phyloP scores from a whole-genome alignment of 768 basidiomycete species.

The Rhodotorula diobovata region DNA sequence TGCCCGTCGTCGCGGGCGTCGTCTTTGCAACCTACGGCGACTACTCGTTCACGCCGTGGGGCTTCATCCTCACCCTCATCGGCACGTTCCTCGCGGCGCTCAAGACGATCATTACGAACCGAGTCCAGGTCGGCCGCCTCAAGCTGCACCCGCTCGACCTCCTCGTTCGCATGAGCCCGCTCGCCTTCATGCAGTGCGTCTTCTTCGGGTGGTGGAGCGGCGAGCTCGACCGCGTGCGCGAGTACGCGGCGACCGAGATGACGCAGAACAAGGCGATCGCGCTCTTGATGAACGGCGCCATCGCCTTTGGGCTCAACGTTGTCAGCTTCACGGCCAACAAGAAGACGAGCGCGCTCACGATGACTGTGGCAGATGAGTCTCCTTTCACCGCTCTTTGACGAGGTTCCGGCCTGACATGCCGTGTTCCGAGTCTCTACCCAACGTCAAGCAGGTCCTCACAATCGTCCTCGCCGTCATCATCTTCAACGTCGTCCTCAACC shows the following conservation, averaged over 20 bases:
- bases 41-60: constrained; percentile 81
- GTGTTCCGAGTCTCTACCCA: constrained; percentile 12
- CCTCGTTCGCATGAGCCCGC: constrained; percentile 80
- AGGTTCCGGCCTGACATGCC: too few species aligned
- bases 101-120: constrained; percentile 86
- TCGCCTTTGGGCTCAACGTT: constrained; percentile 89
- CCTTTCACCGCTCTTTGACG: not conserved
- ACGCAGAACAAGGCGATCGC: constrained; percentile 54
- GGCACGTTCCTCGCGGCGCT: constrained; percentile 88
- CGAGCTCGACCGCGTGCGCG: constrained; percentile 64
- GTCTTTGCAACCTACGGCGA: constrained; percentile 85
- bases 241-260: constrained; percentile 54
- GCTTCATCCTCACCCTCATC: constrained; percentile 78
- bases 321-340: constrained; percentile 95
- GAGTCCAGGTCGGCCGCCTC: constrained; percentile 52
- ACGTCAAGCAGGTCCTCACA: constrained; percentile 45
- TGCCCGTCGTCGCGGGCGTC: constrained; percentile 84
- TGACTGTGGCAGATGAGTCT: constrained; percentile 75
- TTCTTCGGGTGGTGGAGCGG: constrained; percentile 71
- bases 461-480: constrained; percentile 59
- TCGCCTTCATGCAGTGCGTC: constrained; percentile 83
- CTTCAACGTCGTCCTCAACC: constrained; percentile 76
- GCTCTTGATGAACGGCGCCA: constrained; percentile 68
- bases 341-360: constrained; percentile 78
- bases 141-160: constrained; percentile 74